phyloP scores from a whole-genome alignment of 2,329 filamentous ascomycete genomes.

The Aspergillus sojae region DNA sequence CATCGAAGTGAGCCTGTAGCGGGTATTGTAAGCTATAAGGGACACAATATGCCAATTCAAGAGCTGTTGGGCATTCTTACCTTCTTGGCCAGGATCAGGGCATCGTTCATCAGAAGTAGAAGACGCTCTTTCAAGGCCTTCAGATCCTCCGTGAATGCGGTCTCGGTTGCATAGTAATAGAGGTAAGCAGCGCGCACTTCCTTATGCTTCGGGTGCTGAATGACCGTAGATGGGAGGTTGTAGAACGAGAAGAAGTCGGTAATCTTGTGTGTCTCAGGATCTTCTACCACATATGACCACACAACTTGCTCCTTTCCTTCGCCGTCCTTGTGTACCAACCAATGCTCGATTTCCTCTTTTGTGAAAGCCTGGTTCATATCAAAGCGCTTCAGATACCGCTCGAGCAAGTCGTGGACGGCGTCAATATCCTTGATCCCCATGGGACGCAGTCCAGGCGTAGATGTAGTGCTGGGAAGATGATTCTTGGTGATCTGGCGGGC shows the following conservation, averaged over 20 bases:
- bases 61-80: slow-evolving; percentile 36
- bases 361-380: slow-evolving; percentile 82
- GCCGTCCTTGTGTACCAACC: slow-evolving; percentile 73
- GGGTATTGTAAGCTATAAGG: background rate
- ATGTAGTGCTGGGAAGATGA: slow-evolving; percentile 73
- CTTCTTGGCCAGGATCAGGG: slow-evolving; percentile 83
- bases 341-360: slow-evolving; percentile 81
- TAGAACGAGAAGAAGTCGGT: slow-evolving; percentile 99
- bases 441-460: slow-evolving; percentile 72
- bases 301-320: slow-evolving; percentile 76
- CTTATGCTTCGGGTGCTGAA: slow-evolving; percentile 76
- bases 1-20: slow-evolving; percentile 74
- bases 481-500: slow-evolving; percentile 85
- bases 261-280: slow-evolving; percentile 71
- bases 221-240: slow-evolving; percentile 88
- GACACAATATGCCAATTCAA: background rate
- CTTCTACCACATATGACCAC: slow-evolving; percentile 90
- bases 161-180: slow-evolving; percentile 92
- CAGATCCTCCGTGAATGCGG: slow-evolving; percentile 62
- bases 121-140: slow-evolving; percentile 74
- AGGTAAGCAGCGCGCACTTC: slow-evolving; percentile 89
- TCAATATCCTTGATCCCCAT: slow-evolving; percentile 81
- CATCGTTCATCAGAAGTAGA: slow-evolving; percentile 79
- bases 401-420: slow-evolving; percentile 72
- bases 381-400: slow-evolving; percentile 76